phyloP scores from a whole-genome alignment of 768 basidiomycete species.

The Suillus placidus region DNA sequence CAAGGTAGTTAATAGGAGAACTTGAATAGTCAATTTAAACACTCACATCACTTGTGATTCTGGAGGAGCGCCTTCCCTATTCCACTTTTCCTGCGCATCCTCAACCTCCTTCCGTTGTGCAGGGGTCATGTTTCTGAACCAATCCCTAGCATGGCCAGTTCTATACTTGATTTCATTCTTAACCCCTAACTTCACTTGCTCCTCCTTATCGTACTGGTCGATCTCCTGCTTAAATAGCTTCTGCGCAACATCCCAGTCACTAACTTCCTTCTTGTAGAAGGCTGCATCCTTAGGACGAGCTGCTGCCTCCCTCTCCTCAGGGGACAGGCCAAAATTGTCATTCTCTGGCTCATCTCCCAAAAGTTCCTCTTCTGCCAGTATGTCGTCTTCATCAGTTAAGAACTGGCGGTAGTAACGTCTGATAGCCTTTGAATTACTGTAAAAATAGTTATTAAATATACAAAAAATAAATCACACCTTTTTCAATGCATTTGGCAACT shows the following conservation, averaged over 20 bases:
- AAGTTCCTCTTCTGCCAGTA: not conserved
- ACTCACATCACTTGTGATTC: not conserved
- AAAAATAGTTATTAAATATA: not conserved
- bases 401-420: not conserved
- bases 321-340: not conserved
- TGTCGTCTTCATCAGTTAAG: not conserved
- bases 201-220: not conserved
- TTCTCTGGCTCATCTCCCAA: not conserved
- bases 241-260: not conserved
- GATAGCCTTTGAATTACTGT: not conserved
- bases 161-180: not conserved
- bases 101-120: not conserved
- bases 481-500: not conserved
- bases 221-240: slow-evolving; percentile 1
- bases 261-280: not conserved
- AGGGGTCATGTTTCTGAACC: not conserved
- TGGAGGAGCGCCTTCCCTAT: not conserved
- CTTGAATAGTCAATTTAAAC: not conserved
- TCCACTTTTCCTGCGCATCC: not conserved
- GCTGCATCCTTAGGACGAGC: not conserved
- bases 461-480: not conserved
- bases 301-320: not conserved
- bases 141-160: not conserved
- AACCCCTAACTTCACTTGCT: not conserved
- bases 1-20: not conserved